Evolutionary conservation across 805 yeast species (phyloP), one percentile per base, ranked within the genome.

Genomic region (Saturnispora gosingensis): DNA sequence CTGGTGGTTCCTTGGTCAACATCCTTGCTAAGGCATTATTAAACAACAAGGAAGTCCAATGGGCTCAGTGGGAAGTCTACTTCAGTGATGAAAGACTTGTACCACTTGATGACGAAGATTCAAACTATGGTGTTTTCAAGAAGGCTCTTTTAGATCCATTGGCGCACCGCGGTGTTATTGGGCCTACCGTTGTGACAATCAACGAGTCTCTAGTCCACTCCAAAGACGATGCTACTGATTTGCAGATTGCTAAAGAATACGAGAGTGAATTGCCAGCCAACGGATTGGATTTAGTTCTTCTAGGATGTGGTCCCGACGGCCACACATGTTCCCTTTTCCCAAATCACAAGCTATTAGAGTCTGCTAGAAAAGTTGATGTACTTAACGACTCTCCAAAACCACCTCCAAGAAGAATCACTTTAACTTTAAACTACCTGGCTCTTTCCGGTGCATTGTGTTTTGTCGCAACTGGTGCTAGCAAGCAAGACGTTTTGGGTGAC

Each of bases 291-390:
- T 70, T 88, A 59, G 71, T 89, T 22, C 70, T 88, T 51, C 74
- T 89, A 56, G 97, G 97, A 22, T 85, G 93, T 66, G 97, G 97
- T 7, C 97, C 97, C 35, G 97, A 89, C 62, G 97, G 97, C 38
- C 97, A 89, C 67, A 89, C 96, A 5, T 87, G 96, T 70, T 89
- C 97, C 1, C 72, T 89, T 56, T 89, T 89, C 78, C 97, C 97
- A 11, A 89, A 84, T 38, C 96, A 88, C 66, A 60, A 67, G 54
- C 73, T 88, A 60, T 72, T 89, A 52, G 56, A 75, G 36, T 91
- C 84, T 63, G 47, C 64, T 9, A 70, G 73, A 54, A 66, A 68
- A 42, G 82, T 89, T 52, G 80, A 90, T 9, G 69, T 79, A 61
- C 78, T 90, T 56, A 73, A 75, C 48, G 91, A 89, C 65, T 85